phyloP scores from a whole-genome alignment of 768 basidiomycete genomes.

The Serendipita vermifera region DNA sequence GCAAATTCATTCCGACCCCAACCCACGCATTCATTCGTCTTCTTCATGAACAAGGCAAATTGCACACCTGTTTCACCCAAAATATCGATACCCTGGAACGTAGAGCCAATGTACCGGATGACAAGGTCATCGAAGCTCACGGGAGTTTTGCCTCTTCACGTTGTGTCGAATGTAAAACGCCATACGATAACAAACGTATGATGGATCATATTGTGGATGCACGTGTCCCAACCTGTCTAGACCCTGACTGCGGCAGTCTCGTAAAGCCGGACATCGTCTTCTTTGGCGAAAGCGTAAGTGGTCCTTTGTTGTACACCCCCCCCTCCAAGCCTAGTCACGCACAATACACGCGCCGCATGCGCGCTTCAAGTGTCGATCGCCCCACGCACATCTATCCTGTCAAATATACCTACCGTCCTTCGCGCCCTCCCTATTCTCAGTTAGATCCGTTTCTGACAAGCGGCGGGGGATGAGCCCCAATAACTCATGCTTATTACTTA shows the following conservation, averaged over 20 bases:
- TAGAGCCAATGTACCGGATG: constrained; percentile 57
- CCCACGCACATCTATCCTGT: not conserved
- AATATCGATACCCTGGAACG: constrained; percentile 87
- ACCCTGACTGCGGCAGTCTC: constrained; percentile 43
- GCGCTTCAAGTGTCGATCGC: too few species aligned
- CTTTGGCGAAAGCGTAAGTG: constrained; percentile 64
- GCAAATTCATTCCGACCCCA: constrained; percentile 72
- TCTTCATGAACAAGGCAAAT: constrained; percentile 50
- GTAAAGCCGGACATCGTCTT: constrained; percentile 95
- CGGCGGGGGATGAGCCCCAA: too few species aligned
- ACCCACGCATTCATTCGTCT: constrained; percentile 86
- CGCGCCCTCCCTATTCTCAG: too few species aligned
- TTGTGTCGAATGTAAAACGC: constrained; percentile 59
- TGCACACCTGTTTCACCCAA: constrained; percentile 76
- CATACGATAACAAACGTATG: constrained; percentile 52
- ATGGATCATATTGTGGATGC: constrained; percentile 45
- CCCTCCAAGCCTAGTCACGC: too few species aligned
- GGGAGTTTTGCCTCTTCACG: constrained; percentile 83
- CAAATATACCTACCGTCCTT: not conserved
- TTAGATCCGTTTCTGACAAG: too few species aligned
- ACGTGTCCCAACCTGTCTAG: constrained; percentile 52
- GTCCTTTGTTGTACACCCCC: not conserved
- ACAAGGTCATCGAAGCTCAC: constrained; percentile 85
- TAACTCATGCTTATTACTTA: too few species aligned
- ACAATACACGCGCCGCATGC: too few species aligned